These are phyloP conservation scores for Wickerhamomyces xylosicus DNA, from an alignment of 805 yeast species.

Conservation along the genomic window DNA sequence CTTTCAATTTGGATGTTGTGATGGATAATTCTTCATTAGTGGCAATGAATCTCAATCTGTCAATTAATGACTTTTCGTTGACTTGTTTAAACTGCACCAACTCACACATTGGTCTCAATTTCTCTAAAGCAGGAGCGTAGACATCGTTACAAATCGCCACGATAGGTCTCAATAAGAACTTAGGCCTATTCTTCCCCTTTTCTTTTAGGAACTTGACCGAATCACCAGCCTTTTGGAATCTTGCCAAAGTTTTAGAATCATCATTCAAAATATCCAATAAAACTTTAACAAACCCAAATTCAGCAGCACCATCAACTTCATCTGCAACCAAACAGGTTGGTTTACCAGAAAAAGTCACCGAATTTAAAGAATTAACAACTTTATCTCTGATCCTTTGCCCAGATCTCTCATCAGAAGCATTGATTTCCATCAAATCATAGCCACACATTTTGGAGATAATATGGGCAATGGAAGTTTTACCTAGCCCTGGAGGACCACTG, in stretches of 20 bases:
- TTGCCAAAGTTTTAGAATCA: constrained; percentile 44
- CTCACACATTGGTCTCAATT: constrained; percentile 65
- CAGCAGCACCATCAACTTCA: constrained; percentile 79
- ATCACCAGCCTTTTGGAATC: constrained; percentile 16
- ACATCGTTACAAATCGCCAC: constrained; percentile 89
- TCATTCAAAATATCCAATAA: constrained; percentile 45
- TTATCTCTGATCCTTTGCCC: constrained; percentile 46
- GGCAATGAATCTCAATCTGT: constrained; percentile 42
- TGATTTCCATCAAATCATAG: constrained; percentile 71
- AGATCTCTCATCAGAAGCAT: constrained; percentile 75
- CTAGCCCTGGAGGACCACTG: constrained; percentile 91
- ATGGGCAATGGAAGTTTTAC: constrained; percentile 86
- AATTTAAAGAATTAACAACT: constrained; percentile 50
- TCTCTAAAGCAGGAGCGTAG: constrained; percentile 65
- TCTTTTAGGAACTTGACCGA: constrained; percentile 15
- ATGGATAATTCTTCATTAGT: constrained; percentile 40
- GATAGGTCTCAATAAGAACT: constrained; percentile 65
- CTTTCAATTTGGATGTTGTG: constrained; percentile 43
- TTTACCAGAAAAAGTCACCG: constrained; percentile 54
- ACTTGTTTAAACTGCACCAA: constrained; percentile 58
- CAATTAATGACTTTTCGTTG: constrained; percentile 32
- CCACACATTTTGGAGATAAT: constrained; percentile 76
- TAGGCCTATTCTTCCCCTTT: constrained; percentile 24
- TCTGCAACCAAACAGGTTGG: constrained; percentile 83
- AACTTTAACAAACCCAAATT: constrained; percentile 48